A percentile compares a stretch with the other conserved stretches of the same genome.
phyloP scores from a whole-genome alignment of 78 protist species.

The Trichosphaerium sp. region DNA sequence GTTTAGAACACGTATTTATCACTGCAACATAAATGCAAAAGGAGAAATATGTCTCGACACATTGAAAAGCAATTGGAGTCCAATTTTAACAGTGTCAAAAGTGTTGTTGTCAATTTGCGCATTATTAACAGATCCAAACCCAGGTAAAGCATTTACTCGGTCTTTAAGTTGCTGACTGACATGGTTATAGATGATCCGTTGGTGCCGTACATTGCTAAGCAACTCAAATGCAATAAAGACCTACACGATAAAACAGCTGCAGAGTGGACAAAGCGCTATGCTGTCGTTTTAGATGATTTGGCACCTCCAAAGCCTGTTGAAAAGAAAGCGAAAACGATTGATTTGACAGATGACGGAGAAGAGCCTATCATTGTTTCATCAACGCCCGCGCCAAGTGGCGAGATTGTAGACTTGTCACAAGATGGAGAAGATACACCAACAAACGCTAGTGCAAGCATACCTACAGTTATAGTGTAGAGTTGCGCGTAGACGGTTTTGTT shows the following conservation, averaged over 20 bases:
- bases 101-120: slow-evolving; percentile 56
- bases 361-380: too few relatives aligned
- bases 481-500: too few relatives aligned
- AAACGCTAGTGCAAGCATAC: too few relatives aligned
- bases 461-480: too few relatives aligned
- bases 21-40: slow-evolving; percentile 30
- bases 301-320: too few relatives aligned
- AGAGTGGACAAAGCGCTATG: slow-evolving; percentile 42
- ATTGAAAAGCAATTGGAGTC: slow-evolving; percentile 62
- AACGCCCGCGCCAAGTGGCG: too few relatives aligned
- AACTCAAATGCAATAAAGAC: slow-evolving; percentile 12
- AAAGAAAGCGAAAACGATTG: too few relatives aligned
- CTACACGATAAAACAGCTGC: slow-evolving; percentile 21
- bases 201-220: slow-evolving; percentile 21
- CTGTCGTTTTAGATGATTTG: too few relatives aligned
- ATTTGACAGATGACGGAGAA: too few relatives aligned
- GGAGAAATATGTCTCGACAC: slow-evolving; percentile 70
- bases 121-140: slow-evolving; percentile 47
- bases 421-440: too few relatives aligned
- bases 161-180: background rate
- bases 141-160: slow-evolving; percentile 4
- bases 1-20: slow-evolving; percentile 26
- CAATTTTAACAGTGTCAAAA: slow-evolving; percentile 64
- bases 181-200: slow-evolving; percentile 25
- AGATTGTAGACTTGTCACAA: too few relatives aligned